Evolutionary conservation across 305 asterid genomes (phyloP), one percentile per base, ranked within the genome.

Genomic region (Lippia alba): DNA sequence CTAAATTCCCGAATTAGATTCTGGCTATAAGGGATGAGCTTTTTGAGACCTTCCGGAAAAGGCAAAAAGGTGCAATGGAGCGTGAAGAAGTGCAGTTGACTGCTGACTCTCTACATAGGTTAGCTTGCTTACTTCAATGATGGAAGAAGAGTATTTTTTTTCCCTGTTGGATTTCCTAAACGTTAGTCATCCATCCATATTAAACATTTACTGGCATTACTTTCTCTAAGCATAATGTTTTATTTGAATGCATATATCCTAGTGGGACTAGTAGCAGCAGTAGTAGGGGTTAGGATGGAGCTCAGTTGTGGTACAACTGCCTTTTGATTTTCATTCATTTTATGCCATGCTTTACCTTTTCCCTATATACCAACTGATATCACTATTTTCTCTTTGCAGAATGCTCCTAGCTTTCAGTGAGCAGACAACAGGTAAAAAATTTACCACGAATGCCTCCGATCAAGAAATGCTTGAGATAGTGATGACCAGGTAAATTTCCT

Each of bases 381-480:
- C 33, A 40, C 75, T 61, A 45, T 40, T 76, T 64, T 70, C 67
- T 76, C 39, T 70, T 77, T 82, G 77, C 88, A 94, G 97, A 85
- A 94, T 88, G 96, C 80, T 94, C 77, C 84, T 83, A 77, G 83
- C 99, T 73, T 94, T 94, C 85, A 84, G 96, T 67, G 97, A 91
- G 84, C 97, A 94, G 86, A 78, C 97, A 14, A 82, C 78, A 55
- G 96, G 97, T 72, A 83, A 84, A 79, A 88, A 81, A 56, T 72
- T 89, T 76, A 91, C 96, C 30, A 81, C 54, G 78, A 81, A 85
- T 80, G 89, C 96, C 39, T 79, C 99, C 50, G 99, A 91, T 74
- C 96, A 90, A 83, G 87, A 85, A 84, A 90, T 94, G 97, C 97
- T 94, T 58, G 99, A 87, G 79, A 82, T 94, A 64, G 99, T 94